Conservation (phyloP, 164 flowering plant species). For the Paratinospora sagittata region DNA sequence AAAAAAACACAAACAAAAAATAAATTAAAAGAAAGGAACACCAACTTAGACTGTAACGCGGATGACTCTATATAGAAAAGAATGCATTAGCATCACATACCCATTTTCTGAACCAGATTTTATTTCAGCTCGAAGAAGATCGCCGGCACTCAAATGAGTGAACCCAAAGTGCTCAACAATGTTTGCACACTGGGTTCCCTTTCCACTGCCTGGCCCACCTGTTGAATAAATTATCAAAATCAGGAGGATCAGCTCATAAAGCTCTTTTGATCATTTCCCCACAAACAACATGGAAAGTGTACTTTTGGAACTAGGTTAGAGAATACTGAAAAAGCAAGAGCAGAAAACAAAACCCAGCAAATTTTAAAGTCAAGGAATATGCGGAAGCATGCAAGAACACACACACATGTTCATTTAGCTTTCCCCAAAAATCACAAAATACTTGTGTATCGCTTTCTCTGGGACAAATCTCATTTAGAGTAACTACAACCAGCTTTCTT, state of each 20-base stretch:
- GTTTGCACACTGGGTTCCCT: conserved; percentile 89
- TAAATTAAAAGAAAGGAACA: neutral
- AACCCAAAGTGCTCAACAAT: conserved; percentile 82
- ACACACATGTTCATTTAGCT: neutral
- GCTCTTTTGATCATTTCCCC: neutral
- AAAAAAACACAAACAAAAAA: too few relatives aligned
- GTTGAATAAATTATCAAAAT: conserved; percentile 16
- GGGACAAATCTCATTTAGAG: too few relatives aligned
- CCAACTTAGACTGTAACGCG: neutral
- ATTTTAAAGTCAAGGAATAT: neutral
- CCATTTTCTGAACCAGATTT: conserved; percentile 96
- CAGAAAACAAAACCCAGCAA: neutral
- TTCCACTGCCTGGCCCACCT: conserved; percentile 99
- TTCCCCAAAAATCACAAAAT: neutral
- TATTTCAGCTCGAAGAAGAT: conserved; percentile 88
- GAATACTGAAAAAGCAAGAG: neutral
- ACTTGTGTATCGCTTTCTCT: too few relatives aligned
- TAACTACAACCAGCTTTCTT: too few relatives aligned
- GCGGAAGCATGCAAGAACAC: too few relatives aligned
- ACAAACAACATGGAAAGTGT: neutral
- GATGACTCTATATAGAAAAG: neutral
- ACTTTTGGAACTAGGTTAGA: neutral
- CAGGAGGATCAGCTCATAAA: neutral
- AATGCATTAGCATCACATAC: conserved; percentile 27
- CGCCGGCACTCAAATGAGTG: conserved; percentile 98